Evolutionary conservation across 1,139 yeast genomes (phyloP).

Genomic region (Trichomonascaceae sp.): DNA sequence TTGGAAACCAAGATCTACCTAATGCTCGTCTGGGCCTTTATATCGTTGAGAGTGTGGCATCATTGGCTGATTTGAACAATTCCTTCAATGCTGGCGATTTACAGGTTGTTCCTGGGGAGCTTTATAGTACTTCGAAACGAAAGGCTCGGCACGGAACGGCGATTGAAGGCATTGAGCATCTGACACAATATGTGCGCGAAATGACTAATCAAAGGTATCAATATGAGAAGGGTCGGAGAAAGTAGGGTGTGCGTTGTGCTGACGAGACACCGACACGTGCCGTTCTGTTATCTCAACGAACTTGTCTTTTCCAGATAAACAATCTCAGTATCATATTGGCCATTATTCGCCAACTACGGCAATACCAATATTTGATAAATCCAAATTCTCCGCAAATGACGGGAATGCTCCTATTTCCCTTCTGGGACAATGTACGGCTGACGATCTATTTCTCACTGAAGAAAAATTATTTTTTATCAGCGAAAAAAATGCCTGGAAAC

Average conservation of each 20-base stretch:
- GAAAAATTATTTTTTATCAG: not conserved
- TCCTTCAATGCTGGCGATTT: conserved; percentile 20
- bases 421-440: not conserved
- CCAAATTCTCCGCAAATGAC: no score
- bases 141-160: conserved; percentile 20
- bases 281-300: no score
- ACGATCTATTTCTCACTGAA: not conserved
- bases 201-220: conserved; percentile 28
- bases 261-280: no score
- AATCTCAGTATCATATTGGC: no score
- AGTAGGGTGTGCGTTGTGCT: not conserved
- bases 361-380: no score
- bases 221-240: conserved; percentile 12
- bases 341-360: no score
- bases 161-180: conserved; percentile 34
- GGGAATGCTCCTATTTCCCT: not conserved
- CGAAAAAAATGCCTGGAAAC: not conserved
- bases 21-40: conserved; percentile 34
- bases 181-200: conserved; percentile 35
- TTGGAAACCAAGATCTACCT: conserved; percentile 27
- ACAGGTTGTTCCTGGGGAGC: conserved; percentile 32
- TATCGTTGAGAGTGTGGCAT: conserved; percentile 28
- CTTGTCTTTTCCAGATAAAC: no score
- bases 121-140: conserved; percentile 22
- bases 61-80: conserved; percentile 13